A percentile compares a stretch with the other conserved stretches of the same genome.
These are phyloP conservation scores for Podaxis carcinomalis DNA, from an alignment of 768 basidiomycete species.

Conservation along the genomic window DNA sequence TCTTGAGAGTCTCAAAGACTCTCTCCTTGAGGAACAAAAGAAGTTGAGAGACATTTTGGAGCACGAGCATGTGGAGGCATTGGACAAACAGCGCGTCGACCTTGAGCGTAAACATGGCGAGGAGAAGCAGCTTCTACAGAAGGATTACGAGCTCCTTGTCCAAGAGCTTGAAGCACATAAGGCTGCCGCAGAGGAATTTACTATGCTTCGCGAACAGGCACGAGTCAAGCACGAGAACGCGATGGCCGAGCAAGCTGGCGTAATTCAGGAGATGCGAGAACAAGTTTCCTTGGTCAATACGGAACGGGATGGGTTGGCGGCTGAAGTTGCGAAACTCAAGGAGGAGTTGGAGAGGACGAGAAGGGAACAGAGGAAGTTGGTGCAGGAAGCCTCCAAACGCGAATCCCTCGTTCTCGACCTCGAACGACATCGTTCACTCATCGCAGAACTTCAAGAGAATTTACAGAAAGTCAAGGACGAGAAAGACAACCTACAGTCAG, in stretches of 20 bases:
- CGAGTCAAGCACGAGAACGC: slow-evolving; percentile 40
- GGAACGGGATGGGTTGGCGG: slow-evolving; percentile 40
- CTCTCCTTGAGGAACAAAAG: slow-evolving; percentile 36
- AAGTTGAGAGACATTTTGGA: slow-evolving; percentile 13
- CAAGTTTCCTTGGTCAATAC: slow-evolving; percentile 42
- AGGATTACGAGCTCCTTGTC: slow-evolving; percentile 44
- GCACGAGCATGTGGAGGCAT: neutral
- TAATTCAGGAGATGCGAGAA: slow-evolving; percentile 44
- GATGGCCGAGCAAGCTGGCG: slow-evolving; percentile 44
- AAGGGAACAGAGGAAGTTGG: slow-evolving; percentile 55
- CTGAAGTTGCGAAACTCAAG: slow-evolving; percentile 47
- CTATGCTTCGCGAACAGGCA: slow-evolving; percentile 38
- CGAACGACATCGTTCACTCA: slow-evolving; percentile 69
- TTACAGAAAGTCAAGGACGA: slow-evolving; percentile 79
- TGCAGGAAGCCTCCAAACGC: slow-evolving; percentile 70
- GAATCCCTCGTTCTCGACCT: slow-evolving; percentile 72
- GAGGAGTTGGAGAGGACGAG: slow-evolving; percentile 57
- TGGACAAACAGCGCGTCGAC: neutral
- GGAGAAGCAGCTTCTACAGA: slow-evolving; percentile 42
- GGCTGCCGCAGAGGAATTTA: slow-evolving; percentile 45
- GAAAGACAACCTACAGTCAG: slow-evolving; percentile 70
- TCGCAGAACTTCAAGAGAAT: slow-evolving; percentile 75
- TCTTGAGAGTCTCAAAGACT: slow-evolving; percentile 36
- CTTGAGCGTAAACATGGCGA: slow-evolving; percentile 13
- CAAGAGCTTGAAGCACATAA: slow-evolving; percentile 63